Evolutionary conservation across 305 asterid genomes (phyloP).

Genomic region (Ruellia speciosa): DNA sequence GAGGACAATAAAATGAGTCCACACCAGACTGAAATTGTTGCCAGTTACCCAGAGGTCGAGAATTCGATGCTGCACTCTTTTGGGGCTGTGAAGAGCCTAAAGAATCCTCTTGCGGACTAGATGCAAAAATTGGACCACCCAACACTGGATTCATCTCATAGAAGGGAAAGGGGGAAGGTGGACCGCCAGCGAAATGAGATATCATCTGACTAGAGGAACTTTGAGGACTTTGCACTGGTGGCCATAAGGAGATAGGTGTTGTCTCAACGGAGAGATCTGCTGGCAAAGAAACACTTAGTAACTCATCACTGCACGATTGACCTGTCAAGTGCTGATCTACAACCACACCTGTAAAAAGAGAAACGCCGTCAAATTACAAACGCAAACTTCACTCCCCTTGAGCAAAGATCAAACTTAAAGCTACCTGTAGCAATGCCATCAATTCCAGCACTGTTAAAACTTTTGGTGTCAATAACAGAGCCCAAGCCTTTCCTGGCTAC

Average conservation of each 20-base stretch:
- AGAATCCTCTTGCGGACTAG: constrained; percentile 70
- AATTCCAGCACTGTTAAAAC: constrained; percentile 37
- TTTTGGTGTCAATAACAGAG: constrained; percentile 41
- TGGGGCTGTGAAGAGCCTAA: constrained; percentile 59
- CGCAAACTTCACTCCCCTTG: constrained; percentile 2
- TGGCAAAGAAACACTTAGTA: constrained; percentile 80
- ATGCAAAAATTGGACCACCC: constrained; percentile 83
- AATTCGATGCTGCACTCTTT: constrained; percentile 41
- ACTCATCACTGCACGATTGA: constrained; percentile 69
- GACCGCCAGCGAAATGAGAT: constrained; percentile 82
- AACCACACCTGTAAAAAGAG: constrained; percentile 32
- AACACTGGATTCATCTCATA: constrained; percentile 85
- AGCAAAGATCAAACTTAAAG: constrained; percentile 8
- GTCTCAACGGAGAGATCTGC: constrained; percentile 96
- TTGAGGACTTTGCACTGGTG: constrained; percentile 79
- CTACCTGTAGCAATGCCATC: constrained; percentile 47
- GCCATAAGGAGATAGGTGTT: constrained; percentile 86
- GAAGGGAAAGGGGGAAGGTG: constrained; percentile 82
- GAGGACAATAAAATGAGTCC: constrained; percentile 87
- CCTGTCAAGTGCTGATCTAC: constrained; percentile 49
- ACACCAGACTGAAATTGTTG: constrained; percentile 71
- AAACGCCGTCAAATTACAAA: constrained; percentile 14
- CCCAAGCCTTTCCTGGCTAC: constrained; percentile 45
- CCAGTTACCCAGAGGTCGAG: constrained; percentile 80
- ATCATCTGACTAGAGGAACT: constrained; percentile 64